Percentiles rank a stretch among this genome's conserved stretches.
Evolutionary conservation across 176 grass and related monocot genomes (phyloP).

Genomic region (Zoysia japonica): DNA sequence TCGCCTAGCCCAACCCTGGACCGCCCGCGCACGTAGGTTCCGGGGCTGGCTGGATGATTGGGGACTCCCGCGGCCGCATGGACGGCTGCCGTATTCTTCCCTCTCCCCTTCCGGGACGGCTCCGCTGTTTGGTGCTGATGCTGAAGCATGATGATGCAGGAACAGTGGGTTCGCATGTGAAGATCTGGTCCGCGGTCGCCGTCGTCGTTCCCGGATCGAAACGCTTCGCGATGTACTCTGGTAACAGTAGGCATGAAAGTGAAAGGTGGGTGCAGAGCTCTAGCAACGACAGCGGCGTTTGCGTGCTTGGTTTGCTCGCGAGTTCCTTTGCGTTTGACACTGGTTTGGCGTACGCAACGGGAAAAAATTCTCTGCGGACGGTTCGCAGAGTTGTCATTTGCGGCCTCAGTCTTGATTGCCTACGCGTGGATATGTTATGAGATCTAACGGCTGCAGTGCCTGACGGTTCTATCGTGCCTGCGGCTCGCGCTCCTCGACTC

Average conservation of each 20-base stretch:
- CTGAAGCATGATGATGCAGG: background rate
- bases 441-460: too few species aligned
- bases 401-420: too few species aligned
- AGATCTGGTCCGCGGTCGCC: conserved; percentile 23
- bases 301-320: background rate
- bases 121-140: background rate
- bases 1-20: background rate
- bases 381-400: too few species aligned
- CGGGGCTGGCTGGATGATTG: background rate
- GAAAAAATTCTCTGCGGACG: too few species aligned
- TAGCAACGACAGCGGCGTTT: background rate
- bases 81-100: background rate
- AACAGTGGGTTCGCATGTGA: conserved; percentile 24
- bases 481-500: too few species aligned
- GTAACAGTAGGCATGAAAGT: background rate
- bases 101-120: background rate
- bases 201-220: background rate
- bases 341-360: background rate
- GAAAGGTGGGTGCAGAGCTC: background rate
- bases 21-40: background rate
- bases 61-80: background rate
- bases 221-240: background rate
- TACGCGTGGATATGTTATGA: too few species aligned
- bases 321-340: background rate
- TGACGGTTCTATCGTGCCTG: too few species aligned